Evolutionary conservation across 306 rosid species (phyloP), one percentile per base, ranked within the genome.

Genomic region (Cicer judaicum): DNA sequence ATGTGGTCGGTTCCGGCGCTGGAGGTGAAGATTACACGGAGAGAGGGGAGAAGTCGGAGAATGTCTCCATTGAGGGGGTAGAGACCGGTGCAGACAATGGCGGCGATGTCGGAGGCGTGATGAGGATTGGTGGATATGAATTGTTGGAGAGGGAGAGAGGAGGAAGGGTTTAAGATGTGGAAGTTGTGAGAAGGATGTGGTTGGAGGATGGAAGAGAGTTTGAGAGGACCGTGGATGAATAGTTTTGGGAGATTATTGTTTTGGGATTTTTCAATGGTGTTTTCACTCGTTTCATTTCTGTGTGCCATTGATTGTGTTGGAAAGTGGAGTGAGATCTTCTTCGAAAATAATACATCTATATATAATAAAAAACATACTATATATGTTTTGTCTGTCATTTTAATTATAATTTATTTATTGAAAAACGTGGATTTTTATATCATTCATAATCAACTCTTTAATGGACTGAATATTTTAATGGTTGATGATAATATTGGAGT

Each of bases 1-100:
- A 88, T 69, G 12, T 84, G 88, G 21, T 86, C 36, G 8, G 81
- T 53, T 7, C 90, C 87, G 2, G 65, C 70, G 57, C 76, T 84
- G 16, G 79, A 0, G 19, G 84, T 72, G 24, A 76, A 57, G 7
- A 88, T 2, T 5, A 88, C 73, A 14, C 81, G 68, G 15, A 88
- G 73, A 1, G 85, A 75, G 1, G 85, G 88, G 0, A 84, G 79
- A 11, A 21, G 74, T 14, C 21, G 34, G 76, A 88, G 41, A 4
- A 44, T 0, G 0, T 83, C 80, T 12, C 78, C 44, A 2, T 18
- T 29, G 69, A 83, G 10, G 2, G 8, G 64, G 57, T 3, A 47
- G 8, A 50, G 38, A 0, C 7, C 57, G 38, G 4, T 12, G 3
- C 62, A n/a, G 2, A 81, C 41, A 0, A 83, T 0, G 42, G 86